Percentiles rank a stretch among this genome's conserved stretches.
Evolutionary conservation across 495 filamentous ascomycete genomes (phyloP).

Genomic region (Penicillium robsamsonii): DNA sequence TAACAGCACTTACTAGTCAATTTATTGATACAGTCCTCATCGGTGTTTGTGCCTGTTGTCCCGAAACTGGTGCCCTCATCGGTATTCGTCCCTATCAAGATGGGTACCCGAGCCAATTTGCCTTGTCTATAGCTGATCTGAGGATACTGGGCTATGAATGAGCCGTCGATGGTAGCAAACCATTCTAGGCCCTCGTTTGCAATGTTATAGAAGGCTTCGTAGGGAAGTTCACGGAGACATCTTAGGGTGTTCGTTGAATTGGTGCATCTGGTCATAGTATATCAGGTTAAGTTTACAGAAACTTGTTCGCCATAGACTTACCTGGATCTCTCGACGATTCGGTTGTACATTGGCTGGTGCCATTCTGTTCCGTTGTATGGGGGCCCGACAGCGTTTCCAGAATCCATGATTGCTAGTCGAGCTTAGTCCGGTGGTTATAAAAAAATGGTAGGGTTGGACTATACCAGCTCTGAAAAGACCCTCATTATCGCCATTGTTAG

Average conservation of each 20-base stretch:
- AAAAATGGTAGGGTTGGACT: neutral
- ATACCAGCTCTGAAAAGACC: slow-evolving; percentile 38
- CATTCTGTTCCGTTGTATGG: slow-evolving; percentile 42
- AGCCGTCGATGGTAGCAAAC: slow-evolving; percentile 50
- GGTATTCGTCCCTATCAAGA: slow-evolving; percentile 46
- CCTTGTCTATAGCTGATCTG: slow-evolving; percentile 34
- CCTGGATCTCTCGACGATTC: slow-evolving; percentile 34
- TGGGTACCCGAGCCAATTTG: slow-evolving; percentile 43
- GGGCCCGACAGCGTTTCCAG: slow-evolving; percentile 48
- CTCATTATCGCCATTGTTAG: slow-evolving; percentile 36
- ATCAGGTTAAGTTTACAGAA: neutral
- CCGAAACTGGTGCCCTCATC: slow-evolving; percentile 52
- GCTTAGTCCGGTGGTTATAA: neutral
- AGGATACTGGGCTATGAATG: slow-evolving; percentile 47
- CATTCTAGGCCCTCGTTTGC: slow-evolving; percentile 41
- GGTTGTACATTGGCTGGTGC: slow-evolving; percentile 43
- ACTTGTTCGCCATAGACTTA: slow-evolving; percentile 9
- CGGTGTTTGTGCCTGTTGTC: slow-evolving; percentile 43
- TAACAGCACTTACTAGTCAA: slow-evolving; percentile 33
- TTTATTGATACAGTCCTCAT: slow-evolving; percentile 43
- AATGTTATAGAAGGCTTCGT: slow-evolving; percentile 55
- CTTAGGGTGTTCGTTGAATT: slow-evolving; percentile 53
- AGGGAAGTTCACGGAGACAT: slow-evolving; percentile 60
- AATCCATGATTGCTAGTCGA: slow-evolving; percentile 64
- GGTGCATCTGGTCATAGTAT: slow-evolving; percentile 50